phyloP scores from a whole-genome alignment of 1,139 yeast genomes.

The Yarrowia galli region DNA sequence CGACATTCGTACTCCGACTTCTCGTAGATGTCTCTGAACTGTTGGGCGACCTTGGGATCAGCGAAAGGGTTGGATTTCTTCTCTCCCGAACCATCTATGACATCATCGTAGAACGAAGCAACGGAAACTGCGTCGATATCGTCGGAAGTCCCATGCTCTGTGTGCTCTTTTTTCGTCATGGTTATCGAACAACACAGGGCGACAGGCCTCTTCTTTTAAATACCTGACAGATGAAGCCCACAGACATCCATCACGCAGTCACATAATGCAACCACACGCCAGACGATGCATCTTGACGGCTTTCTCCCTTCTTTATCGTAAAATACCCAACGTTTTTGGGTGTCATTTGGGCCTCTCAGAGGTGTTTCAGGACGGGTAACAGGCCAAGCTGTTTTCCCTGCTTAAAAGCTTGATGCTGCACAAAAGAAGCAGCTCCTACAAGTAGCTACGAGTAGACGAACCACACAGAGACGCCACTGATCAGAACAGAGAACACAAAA shows the following conservation, averaged over 20 bases:
- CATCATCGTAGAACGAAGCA: background rate
- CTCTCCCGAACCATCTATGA: background rate
- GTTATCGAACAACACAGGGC: background rate
- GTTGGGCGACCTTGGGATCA: background rate
- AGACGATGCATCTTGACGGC: background rate
- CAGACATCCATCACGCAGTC: background rate
- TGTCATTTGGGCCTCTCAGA: background rate
- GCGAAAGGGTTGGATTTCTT: background rate
- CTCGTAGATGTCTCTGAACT: background rate
- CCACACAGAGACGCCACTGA: too few species aligned
- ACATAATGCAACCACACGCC: background rate
- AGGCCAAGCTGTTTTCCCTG: too few species aligned
- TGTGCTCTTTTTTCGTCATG: background rate
- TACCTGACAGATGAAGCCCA: background rate
- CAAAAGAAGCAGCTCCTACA: background rate
- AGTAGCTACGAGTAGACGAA: too few species aligned
- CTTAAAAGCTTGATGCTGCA: too few species aligned
- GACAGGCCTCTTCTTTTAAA: background rate
- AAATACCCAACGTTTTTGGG: background rate
- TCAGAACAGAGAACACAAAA: too few species aligned
- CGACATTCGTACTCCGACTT: background rate
- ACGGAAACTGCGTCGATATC: background rate
- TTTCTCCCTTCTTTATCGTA: too few species aligned
- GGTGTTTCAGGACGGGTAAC: background rate
- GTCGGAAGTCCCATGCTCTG: background rate